These are phyloP conservation scores for Poronia punctata DNA, from an alignment of 495 filamentous ascomycete genomes.

Conservation along the genomic window DNA sequence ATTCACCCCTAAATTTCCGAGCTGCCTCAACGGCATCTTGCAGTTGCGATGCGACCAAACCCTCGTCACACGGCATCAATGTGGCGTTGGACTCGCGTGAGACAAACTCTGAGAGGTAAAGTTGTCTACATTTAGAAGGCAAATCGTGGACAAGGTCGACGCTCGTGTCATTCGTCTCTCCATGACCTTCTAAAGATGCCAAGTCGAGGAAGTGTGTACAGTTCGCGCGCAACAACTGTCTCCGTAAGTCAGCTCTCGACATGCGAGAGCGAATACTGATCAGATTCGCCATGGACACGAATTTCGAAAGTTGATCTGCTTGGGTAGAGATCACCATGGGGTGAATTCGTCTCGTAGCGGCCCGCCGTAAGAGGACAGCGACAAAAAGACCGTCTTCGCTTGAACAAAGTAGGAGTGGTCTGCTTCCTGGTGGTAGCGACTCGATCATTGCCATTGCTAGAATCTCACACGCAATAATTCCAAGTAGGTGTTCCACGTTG, in stretches of 20 bases:
- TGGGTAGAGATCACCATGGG: neutral
- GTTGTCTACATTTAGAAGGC: neutral
- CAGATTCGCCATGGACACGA: too few species aligned
- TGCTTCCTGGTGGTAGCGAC: neutral
- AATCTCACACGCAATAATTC: neutral
- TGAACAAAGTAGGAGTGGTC: neutral
- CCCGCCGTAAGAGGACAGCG: neutral
- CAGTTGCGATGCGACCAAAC: neutral
- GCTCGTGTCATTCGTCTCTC: neutral
- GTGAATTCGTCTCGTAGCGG: neutral
- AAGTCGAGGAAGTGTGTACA: slow-evolving; percentile 1
- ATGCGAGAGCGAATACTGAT: neutral
- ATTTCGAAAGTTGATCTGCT: too few species aligned
- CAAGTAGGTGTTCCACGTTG: neutral
- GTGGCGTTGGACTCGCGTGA: neutral
- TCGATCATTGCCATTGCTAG: neutral
- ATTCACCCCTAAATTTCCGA: neutral
- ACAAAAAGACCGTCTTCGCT: neutral
- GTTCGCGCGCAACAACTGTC: neutral
- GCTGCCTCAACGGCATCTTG: neutral
- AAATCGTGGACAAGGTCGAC: neutral
- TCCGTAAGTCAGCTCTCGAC: slow-evolving; percentile 7
- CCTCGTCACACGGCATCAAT: too few species aligned
- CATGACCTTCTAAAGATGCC: neutral
- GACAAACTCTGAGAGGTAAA: neutral